Evolutionary conservation across 2,329 filamentous ascomycete genomes (phyloP).

Genomic region (Capronia epimyces): DNA sequence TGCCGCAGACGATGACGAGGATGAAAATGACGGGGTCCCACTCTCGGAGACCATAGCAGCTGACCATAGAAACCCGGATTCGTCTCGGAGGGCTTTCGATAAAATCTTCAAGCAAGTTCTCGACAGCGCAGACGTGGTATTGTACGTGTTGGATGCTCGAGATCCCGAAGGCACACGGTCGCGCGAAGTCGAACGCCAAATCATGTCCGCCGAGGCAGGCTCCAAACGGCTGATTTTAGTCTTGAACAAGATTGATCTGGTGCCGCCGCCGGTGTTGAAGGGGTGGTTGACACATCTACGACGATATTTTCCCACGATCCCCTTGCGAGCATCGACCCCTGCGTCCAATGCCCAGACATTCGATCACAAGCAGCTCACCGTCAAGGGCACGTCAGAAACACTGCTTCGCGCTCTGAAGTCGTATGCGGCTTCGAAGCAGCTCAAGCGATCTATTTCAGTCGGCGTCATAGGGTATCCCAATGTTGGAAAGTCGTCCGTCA

Average conservation of each 20-base stretch:
- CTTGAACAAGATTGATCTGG: conserved; percentile 91
- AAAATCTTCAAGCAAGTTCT: conserved; percentile 94
- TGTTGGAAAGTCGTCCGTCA: conserved; percentile 92
- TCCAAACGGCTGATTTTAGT: conserved; percentile 86
- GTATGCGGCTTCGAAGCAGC: conserved; percentile 72
- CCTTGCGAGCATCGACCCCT: conserved; percentile 74
- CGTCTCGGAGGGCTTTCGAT: conserved; percentile 81
- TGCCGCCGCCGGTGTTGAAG: conserved; percentile 75
- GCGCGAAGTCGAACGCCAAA: conserved; percentile 79
- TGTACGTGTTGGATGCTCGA: conserved; percentile 88
- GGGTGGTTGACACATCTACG: conserved; percentile 80
- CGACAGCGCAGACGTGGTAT: conserved; percentile 81
- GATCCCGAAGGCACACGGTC: conserved; percentile 88
- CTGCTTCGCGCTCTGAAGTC: conserved; percentile 87
- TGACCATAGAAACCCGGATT: conserved; percentile 43
- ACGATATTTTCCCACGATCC: conserved; percentile 84
- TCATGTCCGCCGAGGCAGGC: conserved; percentile 79
- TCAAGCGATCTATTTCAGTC: conserved; percentile 85
- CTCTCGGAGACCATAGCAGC: conserved; percentile 19
- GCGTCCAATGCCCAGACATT: conserved; percentile 84
- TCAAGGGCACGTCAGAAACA: conserved; percentile 76
- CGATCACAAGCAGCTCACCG: conserved; percentile 83
- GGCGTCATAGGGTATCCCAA: conserved; percentile 95
- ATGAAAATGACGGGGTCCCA: conserved; percentile 45
- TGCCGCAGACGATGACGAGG: conserved; percentile 45